These are phyloP conservation scores for Entomortierella beljakovae DNA, from an alignment of 192 early-diverging fungal species.

Conservation along the genomic window DNA sequence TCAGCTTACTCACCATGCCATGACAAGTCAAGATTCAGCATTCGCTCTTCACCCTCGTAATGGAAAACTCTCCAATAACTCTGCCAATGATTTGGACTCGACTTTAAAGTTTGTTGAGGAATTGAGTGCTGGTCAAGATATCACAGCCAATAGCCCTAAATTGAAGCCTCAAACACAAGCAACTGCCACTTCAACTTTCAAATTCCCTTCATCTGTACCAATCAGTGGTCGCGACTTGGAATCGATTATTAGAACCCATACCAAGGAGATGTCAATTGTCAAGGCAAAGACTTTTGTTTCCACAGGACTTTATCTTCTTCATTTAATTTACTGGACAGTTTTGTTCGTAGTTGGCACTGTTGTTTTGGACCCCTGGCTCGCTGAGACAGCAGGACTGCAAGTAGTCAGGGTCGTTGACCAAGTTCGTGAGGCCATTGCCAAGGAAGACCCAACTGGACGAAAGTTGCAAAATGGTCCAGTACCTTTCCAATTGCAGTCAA, in stretches of 20 bases:
- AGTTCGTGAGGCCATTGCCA: conserved; percentile 23
- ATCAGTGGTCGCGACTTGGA: conserved; percentile 32
- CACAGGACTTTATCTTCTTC: conserved; percentile 47
- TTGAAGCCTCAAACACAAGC: neutral
- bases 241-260: conserved; percentile 21
- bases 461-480: neutral
- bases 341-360: conserved; percentile 56
- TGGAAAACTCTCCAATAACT: neutral
- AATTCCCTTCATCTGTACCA: conserved; percentile 11
- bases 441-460: neutral
- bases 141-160: conserved; percentile 2
- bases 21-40: conserved; percentile 52
- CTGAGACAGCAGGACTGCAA: conserved; percentile 56
- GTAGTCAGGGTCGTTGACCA: conserved; percentile 55
- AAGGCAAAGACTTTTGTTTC: conserved; percentile 39
- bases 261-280: conserved; percentile 27
- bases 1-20: conserved; percentile 55
- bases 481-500: neutral
- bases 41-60: conserved; percentile 21
- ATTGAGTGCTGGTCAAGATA: neutral
- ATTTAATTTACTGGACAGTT: conserved; percentile 59
- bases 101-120: conserved; percentile 16
- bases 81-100: conserved; percentile 9
- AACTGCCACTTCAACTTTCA: neutral
- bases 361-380: conserved; percentile 57